phyloP scores from a whole-genome alignment of 352 stramenopile genomes.

The Achlya hypogyna region DNA sequence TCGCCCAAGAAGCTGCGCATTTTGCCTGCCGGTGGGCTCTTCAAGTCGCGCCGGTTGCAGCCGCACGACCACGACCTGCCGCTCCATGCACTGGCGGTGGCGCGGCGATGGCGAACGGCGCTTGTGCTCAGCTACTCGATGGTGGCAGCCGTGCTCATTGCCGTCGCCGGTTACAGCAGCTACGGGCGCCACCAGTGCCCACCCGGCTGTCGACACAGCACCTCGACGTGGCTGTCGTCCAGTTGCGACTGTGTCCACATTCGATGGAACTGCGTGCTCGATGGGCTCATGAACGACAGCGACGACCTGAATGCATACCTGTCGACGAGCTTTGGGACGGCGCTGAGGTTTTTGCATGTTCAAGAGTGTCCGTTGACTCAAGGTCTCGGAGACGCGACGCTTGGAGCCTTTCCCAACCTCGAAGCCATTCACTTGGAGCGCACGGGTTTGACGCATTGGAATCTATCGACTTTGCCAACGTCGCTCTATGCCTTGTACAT shows the following conservation, averaged over 20 bases:
- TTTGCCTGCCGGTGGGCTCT: too few relatives aligned
- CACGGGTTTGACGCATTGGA: background rate
- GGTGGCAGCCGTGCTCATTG: background rate
- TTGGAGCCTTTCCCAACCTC: background rate
- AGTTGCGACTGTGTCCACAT: background rate
- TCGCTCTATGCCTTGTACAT: background rate
- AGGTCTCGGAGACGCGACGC: background rate
- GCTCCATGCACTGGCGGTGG: background rate
- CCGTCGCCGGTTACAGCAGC: background rate
- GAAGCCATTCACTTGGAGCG: background rate
- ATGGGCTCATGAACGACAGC: background rate
- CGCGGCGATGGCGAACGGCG: background rate
- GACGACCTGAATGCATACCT: background rate
- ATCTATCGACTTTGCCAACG: background rate
- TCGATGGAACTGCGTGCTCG: background rate
- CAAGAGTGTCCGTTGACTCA: background rate
- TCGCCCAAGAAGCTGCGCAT: background rate
- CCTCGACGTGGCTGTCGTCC: background rate
- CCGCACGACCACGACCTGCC: too few relatives aligned
- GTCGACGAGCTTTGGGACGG: background rate
- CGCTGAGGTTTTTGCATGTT: background rate
- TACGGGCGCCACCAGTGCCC: background rate
- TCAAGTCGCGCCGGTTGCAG: too few relatives aligned
- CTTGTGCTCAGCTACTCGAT: background rate
- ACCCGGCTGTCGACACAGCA: background rate